Evolutionary conservation across 768 basidiomycete species (phyloP).

Genomic region (Suillus plorans): DNA sequence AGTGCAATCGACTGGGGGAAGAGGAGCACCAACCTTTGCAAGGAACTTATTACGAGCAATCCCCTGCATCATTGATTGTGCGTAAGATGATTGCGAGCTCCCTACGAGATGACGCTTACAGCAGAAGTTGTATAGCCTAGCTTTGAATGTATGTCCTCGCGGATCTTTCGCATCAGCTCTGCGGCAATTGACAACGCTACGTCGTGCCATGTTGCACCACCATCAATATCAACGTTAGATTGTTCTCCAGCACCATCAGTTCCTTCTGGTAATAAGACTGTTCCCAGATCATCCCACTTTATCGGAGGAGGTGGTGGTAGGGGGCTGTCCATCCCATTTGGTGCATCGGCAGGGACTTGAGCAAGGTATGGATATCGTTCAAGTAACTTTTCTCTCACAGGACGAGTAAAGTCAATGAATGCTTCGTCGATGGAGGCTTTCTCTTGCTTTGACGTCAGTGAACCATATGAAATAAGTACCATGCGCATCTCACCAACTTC

Average conservation of each 20-base stretch:
- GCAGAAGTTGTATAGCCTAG: slow-evolving; percentile 95
- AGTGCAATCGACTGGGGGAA: not conserved
- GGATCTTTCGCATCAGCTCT: slow-evolving; percentile 76
- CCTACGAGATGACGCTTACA: slow-evolving; percentile 42
- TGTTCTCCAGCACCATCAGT: slow-evolving; percentile 17
- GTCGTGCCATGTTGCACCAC: slow-evolving; percentile 79
- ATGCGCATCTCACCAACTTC: slow-evolving; percentile 66
- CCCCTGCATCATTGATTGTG: slow-evolving; percentile 48
- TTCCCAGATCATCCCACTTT: slow-evolving; percentile 59
- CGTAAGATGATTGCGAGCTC: not conserved
- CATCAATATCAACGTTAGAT: slow-evolving; percentile 29
- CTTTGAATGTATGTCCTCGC: slow-evolving; percentile 62
- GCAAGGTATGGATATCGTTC: slow-evolving; percentile 76
- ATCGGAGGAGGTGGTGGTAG: slow-evolving; percentile 72
- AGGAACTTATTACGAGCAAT: slow-evolving; percentile 93
- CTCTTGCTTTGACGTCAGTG: slow-evolving; percentile 46
- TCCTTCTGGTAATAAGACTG: slow-evolving; percentile 37
- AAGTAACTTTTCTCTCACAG: slow-evolving; percentile 74
- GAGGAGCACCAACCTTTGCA: slow-evolving; percentile 64
- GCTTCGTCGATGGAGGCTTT: slow-evolving; percentile 98
- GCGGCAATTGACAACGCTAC: slow-evolving; percentile 87
- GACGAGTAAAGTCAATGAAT: slow-evolving; percentile 87
- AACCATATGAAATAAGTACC: not conserved
- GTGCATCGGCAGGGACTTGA: slow-evolving; percentile 64
- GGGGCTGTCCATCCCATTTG: slow-evolving; percentile 70